A percentile compares a stretch with the other conserved stretches of the same genome.
These are phyloP conservation scores for Lunularia cruciata DNA, from an alignment of 225 moss, liverwort and hornwort species.

Conservation along the genomic window DNA sequence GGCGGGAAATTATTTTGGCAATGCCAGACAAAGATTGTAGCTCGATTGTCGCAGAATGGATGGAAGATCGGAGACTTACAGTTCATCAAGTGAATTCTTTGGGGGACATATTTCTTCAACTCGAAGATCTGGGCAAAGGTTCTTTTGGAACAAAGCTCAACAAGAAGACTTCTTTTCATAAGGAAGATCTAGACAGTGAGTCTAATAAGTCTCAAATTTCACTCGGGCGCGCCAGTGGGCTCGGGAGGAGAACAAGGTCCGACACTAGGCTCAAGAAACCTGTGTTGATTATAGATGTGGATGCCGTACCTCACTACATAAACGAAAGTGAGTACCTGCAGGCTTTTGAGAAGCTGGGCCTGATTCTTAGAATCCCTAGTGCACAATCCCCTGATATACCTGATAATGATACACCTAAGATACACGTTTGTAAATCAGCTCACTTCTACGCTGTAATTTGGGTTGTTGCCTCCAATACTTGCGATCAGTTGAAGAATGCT, in stretches of 20 bases:
- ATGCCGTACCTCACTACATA: constrained; percentile 22
- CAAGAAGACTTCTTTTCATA: not conserved
- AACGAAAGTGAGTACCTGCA: constrained; percentile 27
- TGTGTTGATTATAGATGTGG: constrained; percentile 36
- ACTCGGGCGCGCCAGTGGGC: not conserved
- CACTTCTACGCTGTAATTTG: constrained; percentile 50
- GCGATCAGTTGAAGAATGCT: constrained; percentile 61
- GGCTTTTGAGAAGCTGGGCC: constrained; percentile 51
- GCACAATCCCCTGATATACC: constrained; percentile 10
- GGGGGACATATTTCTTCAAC: constrained; percentile 60
- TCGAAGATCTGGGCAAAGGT: constrained; percentile 34
- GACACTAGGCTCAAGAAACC: constrained; percentile 24
- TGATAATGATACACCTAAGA: not conserved
- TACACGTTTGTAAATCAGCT: not conserved
- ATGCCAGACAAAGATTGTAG: constrained; percentile 71
- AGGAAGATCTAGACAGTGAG: constrained; percentile 23
- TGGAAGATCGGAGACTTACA: constrained; percentile 59
- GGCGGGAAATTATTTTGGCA: constrained; percentile 55
- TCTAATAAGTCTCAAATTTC: constrained; percentile 7
- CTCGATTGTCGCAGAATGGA: constrained; percentile 61
- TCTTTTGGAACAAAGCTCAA: constrained; percentile 11
- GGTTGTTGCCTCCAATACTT: constrained; percentile 71
- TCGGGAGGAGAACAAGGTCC: constrained; percentile 23
- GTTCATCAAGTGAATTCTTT: constrained; percentile 60
- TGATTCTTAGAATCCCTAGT: constrained; percentile 36